phyloP scores from a whole-genome alignment of 192 early-diverging fungal species.

The Entrophospora sp. region DNA sequence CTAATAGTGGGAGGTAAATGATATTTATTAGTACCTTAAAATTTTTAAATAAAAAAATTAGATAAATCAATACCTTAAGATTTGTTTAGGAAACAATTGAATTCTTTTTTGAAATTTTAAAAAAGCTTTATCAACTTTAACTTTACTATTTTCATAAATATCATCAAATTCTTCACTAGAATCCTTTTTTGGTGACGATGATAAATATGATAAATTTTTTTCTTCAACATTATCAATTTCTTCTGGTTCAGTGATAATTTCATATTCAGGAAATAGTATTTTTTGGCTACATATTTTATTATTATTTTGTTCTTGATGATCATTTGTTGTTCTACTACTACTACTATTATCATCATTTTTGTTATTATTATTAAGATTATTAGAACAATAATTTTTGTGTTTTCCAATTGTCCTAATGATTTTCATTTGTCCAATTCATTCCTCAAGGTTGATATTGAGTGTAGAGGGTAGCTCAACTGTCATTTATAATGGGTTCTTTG shows the following conservation, averaged over 20 bases:
- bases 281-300: too few species aligned
- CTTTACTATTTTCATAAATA: slow-evolving; percentile 63
- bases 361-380: slow-evolving; percentile 15
- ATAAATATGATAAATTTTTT: neutral
- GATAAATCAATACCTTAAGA: slow-evolving; percentile 47
- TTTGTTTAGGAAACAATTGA: slow-evolving; percentile 69
- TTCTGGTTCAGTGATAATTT: slow-evolving; percentile 65
- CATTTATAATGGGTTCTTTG: too few species aligned
- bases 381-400: slow-evolving; percentile 56
- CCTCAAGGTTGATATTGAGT: slow-evolving; percentile 75
- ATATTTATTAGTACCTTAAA: too few species aligned
- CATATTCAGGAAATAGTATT: slow-evolving; percentile 48
- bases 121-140: slow-evolving; percentile 85
- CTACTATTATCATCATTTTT: slow-evolving; percentile 20
- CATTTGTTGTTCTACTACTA: slow-evolving; percentile 18
- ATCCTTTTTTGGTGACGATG: neutral
- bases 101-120: slow-evolving; percentile 83
- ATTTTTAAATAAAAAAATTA: slow-evolving; percentile 14
- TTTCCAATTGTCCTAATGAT: slow-evolving; percentile 70
- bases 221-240: slow-evolving; percentile 22
- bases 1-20: too few species aligned
- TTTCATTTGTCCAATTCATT: slow-evolving; percentile 60
- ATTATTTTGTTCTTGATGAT: too few species aligned
- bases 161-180: slow-evolving; percentile 28
- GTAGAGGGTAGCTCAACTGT: too few species aligned